Evolutionary conservation across 352 stramenopile genomes (phyloP).

Genomic region (Heterotrichella gracilis): DNA sequence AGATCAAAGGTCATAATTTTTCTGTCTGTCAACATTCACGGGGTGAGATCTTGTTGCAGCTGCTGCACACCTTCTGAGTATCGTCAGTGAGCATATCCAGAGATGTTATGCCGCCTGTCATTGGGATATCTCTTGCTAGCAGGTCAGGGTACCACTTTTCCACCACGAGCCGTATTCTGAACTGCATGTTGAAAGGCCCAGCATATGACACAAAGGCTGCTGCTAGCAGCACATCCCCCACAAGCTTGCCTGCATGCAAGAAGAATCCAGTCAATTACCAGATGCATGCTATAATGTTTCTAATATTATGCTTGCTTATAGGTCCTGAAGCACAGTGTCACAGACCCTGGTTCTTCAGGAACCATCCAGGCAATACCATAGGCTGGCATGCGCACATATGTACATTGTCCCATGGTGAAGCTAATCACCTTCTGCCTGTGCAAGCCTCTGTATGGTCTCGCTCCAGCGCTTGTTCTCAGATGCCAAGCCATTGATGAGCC

Average conservation of each 20-base stretch:
- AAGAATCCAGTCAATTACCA: too few relatives aligned
- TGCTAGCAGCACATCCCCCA: conserved; percentile 71
- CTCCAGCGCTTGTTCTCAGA: conserved; percentile 83
- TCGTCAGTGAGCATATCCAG: conserved; percentile 72
- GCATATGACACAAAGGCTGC: conserved; percentile 87
- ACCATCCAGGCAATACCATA: too few relatives aligned
- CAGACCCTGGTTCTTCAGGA: too few relatives aligned
- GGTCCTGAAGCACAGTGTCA: too few relatives aligned
- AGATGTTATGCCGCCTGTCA: conserved; percentile 64
- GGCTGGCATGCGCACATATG: too few relatives aligned
- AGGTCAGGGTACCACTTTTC: conserved; percentile 48
- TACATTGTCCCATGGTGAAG: too few relatives aligned
- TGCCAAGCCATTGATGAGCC: conserved; percentile 63
- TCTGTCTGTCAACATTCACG: too few relatives aligned
- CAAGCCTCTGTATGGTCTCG: conserved; percentile 64
- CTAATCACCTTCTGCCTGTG: conserved; percentile 51
- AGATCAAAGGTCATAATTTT: too few relatives aligned
- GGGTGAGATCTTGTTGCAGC: too few relatives aligned
- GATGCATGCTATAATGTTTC: too few relatives aligned
- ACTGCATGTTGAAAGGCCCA: conserved; percentile 65
- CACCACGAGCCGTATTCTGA: conserved; percentile 42
- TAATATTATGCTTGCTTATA: too few relatives aligned
- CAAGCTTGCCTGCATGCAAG: too few relatives aligned
- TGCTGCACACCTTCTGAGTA: conserved; percentile 72
- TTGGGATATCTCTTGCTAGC: conserved; percentile 47